Conservation (phyloP, 306 rosid genomes). For the Sesbania bispinosa region DNA sequence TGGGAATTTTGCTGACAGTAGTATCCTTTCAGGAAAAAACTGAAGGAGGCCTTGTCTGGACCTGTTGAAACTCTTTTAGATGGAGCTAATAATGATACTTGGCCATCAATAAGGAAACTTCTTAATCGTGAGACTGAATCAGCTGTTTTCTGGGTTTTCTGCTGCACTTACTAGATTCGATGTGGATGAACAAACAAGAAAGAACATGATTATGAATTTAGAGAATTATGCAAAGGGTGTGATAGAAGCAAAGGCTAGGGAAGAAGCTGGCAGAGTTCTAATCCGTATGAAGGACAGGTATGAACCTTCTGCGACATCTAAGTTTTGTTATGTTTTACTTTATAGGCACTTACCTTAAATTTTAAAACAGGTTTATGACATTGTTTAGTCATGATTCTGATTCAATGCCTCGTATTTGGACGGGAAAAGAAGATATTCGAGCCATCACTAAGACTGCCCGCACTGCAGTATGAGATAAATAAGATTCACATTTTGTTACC, state of each 20-base stretch:
- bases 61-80: constrained; percentile 82
- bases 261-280: constrained; percentile 85
- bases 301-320: constrained; percentile 19
- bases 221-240: constrained; percentile 63
- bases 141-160: constrained; percentile 66
- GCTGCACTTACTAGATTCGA: constrained; percentile 61
- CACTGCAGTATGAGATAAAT: constrained; percentile 51
- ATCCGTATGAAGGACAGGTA: constrained; percentile 88
- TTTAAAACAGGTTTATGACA: constrained; percentile 61
- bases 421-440: constrained; percentile 78
- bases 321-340: not conserved
- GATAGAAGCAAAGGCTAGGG: constrained; percentile 75
- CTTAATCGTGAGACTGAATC: constrained; percentile 63
- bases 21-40: constrained; percentile 57
- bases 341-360: constrained; percentile 28
- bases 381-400: constrained; percentile 84
- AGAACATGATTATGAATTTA: constrained; percentile 39
- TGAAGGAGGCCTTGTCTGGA: constrained; percentile 71
- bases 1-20: constrained; percentile 32
- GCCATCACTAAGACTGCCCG: constrained; percentile 84
- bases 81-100: constrained; percentile 75
- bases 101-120: constrained; percentile 78
- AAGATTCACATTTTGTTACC: constrained; percentile 5
- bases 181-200: constrained; percentile 51
- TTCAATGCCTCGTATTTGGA: constrained; percentile 96